Evolutionary conservation across 495 filamentous ascomycete species (phyloP).

Genomic region (Penicillium fimorum): DNA sequence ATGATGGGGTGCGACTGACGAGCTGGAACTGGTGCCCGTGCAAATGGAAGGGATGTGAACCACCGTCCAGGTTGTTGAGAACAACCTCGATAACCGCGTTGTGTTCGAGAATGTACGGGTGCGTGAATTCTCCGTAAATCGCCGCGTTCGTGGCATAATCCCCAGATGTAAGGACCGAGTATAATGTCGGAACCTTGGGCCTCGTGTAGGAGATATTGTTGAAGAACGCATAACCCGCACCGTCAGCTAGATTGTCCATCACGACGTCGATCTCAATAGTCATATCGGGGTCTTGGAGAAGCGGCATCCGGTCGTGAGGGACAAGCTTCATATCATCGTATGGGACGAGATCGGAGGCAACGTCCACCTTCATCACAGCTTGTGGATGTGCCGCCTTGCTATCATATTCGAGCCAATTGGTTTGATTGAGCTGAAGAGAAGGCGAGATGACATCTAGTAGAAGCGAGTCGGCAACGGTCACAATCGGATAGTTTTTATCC

Average conservation of each 20-base stretch:
- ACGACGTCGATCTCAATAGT: conserved; percentile 34
- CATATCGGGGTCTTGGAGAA: conserved; percentile 26
- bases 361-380: conserved; percentile 49
- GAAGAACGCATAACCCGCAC: conserved; percentile 63
- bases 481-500: conserved; percentile 65
- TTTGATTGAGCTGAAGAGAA: conserved; percentile 61
- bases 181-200: conserved; percentile 79
- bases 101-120: conserved; percentile 65
- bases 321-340: conserved; percentile 57
- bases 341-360: conserved; percentile 32
- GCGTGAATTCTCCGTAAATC: conserved; percentile 72
- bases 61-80: conserved; percentile 73
- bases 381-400: conserved; percentile 51
- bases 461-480: conserved; percentile 32
- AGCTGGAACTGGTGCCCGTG: conserved; percentile 87
- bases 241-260: conserved; percentile 49
- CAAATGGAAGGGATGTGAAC: conserved; percentile 82
- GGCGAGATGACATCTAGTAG: conserved; percentile 32
- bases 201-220: conserved; percentile 72
- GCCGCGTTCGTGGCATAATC: conserved; percentile 56
- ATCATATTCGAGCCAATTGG: conserved; percentile 78
- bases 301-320: conserved; percentile 22
- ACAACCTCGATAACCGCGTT: conserved; percentile 72
- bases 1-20: conserved; percentile 46
- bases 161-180: conserved; percentile 67